Base-by-base conservation (phyloP, 306 rosid genomes). In the Cucumis cinereus region DNA sequence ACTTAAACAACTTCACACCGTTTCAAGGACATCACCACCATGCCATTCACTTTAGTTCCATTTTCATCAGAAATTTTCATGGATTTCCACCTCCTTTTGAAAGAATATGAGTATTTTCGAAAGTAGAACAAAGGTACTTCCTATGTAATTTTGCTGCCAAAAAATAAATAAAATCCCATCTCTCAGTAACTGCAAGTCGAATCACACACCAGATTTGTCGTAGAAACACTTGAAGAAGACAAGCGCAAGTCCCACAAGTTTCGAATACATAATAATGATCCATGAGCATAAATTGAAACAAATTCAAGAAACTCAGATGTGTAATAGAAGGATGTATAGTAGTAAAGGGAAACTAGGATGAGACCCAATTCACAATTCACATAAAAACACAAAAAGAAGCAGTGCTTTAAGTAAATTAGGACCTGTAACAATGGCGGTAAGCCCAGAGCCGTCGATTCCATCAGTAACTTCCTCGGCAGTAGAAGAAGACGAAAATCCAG, bases 381-480 rank as follows among this genome's bases (percentile, higher is more conserved):
- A 1, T 3, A 43, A 55, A 64, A 40, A 19, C 0, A 3, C 13
- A 62, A 47, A 52, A 30, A 13, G 4, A 10, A 17, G 26, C 64
- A 40, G 5, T 7, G 14, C 8, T 63, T 19, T 0, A 13, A 3
- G 19, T 12, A 77, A 30, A 50, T 33, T 49, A 50, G 28, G 19
- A 90, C 97, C 97, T 81, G 98, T 90, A 66, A 93, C 90, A 82
- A 93, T 84, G 38, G 98, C 98, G 35, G 97, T 88, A 79, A 91
- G 93, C 26, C 84, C 96, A 76, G 26, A 81, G 14, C 90, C 98
- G 82, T 89, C 85, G 61, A 89, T 84, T 41, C 97, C 93, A 15
- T 82, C 73, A 24, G 98, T 88, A 71, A 90, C 98, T 53, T 89
- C 86, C 64, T 88, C 93, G 0, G 98, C 97, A 10, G 96, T 90